Evolutionary conservation across 2,329 filamentous ascomycete species (phyloP), one percentile per base, ranked within the genome.

Genomic region (Fusarium sp.): DNA sequence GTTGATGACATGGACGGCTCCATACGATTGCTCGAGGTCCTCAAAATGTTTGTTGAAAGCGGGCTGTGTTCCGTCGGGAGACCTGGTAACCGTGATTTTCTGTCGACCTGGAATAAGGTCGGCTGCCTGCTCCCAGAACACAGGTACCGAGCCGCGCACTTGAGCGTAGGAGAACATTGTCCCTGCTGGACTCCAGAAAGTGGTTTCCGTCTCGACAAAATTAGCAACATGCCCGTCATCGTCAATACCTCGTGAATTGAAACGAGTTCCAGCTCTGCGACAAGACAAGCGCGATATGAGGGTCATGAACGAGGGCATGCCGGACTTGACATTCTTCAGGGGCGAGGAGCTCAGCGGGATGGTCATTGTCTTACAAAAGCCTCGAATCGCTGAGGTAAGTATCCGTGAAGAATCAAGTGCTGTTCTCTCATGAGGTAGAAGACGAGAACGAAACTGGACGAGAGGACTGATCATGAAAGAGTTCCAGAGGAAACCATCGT

Each of bases 191-290:
- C 90, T 91, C 91, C 92, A 97, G 75, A 96, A 94, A 39, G 95
- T 89, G 0, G 94, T 97, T 79, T 99, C 96, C 0, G 94, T 96
- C 79, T 99, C 96, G n/a, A 98, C 96, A 78, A 97, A 99, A 78
- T 99, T 99, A 62, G 96, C 94, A 26, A 98, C 96, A 73, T 98
- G 93, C 15, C 96, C 96, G 74, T 98, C 94, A 76, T 99, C 96
- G 75, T 99, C 96, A 67, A 99, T 97, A 38, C 96, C 96, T 70
- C 96, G 87, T n/a, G 95, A 91, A 77, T 98, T 98, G 83, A 98
- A 99, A 39, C 96, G 88, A 17, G 96, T 99, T 21, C 96, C 96
- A 19, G 96, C 96, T 80, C 95, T 88, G 70, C 89, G 87, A 75
- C 94, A 98, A 3, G 96, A 98, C 36, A 98, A 83, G 30, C 96